Evolutionary conservation across 2,329 filamentous ascomycete genomes (phyloP).

Genomic region (Cladophialophora yegresii): DNA sequence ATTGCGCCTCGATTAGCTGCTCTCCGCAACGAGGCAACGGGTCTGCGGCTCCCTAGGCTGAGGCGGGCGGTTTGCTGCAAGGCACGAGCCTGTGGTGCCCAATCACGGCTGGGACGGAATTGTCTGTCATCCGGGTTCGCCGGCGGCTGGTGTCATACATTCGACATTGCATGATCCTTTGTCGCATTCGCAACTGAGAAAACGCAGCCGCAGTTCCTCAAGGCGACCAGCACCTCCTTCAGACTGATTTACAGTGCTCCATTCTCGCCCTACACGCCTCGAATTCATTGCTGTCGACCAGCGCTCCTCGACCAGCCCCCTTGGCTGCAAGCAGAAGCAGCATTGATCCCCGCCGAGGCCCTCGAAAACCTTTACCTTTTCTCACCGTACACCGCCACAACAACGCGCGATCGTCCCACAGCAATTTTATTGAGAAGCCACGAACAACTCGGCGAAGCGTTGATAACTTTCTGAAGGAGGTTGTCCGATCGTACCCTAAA

Average conservation of each 20-base stretch:
- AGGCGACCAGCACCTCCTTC: constrained; percentile 1
- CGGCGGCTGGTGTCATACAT: constrained; percentile 22
- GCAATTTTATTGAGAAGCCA: constrained; percentile 6
- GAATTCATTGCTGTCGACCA: constrained; percentile 5
- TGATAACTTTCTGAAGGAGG: constrained; percentile 4
- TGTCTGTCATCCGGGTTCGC: not conserved
- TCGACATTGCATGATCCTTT: constrained; percentile 14
- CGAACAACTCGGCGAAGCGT: not conserved
- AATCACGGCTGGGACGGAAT: not conserved
- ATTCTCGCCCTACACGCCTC: not conserved
- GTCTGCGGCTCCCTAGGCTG: constrained; percentile 16
- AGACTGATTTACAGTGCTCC: constrained; percentile 9
- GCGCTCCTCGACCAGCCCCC: not conserved
- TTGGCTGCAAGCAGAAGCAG: not conserved
- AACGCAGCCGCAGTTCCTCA: constrained; percentile 5
- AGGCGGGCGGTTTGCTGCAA: constrained; percentile 31
- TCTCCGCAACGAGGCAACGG: constrained; percentile 17
- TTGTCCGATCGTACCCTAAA: not conserved
- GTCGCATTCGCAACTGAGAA: constrained; percentile 9
- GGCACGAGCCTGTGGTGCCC: constrained; percentile 26
- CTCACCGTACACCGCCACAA: constrained; percentile 28
- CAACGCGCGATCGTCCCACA: constrained; percentile 12
- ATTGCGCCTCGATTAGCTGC: constrained; percentile 4
- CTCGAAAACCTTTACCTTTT: constrained; percentile 11
- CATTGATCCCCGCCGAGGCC: not conserved